phyloP scores from a whole-genome alignment of 352 stramenopile genomes.

The Globisporangium mamillatum region DNA sequence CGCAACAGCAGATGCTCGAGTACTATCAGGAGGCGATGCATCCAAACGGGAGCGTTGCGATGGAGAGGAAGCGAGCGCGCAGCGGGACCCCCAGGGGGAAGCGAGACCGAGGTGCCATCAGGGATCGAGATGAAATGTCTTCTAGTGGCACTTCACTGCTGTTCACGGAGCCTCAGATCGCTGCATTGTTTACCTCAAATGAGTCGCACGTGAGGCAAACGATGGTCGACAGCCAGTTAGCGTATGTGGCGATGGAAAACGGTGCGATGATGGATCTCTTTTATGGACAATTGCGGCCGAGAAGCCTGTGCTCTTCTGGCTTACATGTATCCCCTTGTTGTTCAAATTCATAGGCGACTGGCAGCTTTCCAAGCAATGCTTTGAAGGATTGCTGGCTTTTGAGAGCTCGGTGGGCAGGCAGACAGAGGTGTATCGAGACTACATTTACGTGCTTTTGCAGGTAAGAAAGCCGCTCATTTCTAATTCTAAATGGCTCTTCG shows the following conservation, averaged over 20 bases:
- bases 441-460: conserved; percentile 67
- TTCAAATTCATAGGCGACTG: conserved; percentile 26
- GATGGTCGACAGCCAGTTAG: conserved; percentile 33
- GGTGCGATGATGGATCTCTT: conserved; percentile 23
- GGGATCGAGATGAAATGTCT: neutral
- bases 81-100: neutral
- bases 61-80: conserved; percentile 21
- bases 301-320: neutral
- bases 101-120: neutral
- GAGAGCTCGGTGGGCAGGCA: neutral
- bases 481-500: neutral
- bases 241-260: conserved; percentile 41
- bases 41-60: neutral
- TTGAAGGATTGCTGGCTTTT: conserved; percentile 28
- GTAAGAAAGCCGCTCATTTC: conserved; percentile 10
- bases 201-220: conserved; percentile 12
- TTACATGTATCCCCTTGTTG: neutral
- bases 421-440: conserved; percentile 24
- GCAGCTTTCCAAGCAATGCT: conserved; percentile 37
- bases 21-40: conserved; percentile 23
- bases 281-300: neutral
- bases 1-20: conserved; percentile 63
- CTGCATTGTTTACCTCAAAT: conserved; percentile 23
- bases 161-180: conserved; percentile 20
- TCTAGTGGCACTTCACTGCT: neutral